Conservation (phyloP, 2,329 filamentous ascomycete species). For the Trichophyton mentagrophytes region DNA sequence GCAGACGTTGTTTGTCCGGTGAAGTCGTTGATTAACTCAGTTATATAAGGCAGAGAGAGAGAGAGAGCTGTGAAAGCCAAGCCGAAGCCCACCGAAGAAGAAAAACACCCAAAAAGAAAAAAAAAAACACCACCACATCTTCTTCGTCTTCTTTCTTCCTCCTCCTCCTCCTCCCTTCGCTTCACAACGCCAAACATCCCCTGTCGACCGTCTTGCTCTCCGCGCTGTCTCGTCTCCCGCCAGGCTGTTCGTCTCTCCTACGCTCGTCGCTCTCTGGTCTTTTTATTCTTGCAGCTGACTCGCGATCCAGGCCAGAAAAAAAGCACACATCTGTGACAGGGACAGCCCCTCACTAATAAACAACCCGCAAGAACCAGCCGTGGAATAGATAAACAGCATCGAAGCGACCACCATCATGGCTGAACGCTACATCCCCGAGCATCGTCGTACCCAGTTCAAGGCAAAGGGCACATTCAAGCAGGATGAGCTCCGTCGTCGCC, state of each 20-base stretch:
- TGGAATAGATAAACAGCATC: constrained; percentile 11
- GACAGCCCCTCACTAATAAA: not conserved
- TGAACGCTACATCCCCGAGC: constrained; percentile 98
- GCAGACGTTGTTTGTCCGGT: too few relatives aligned
- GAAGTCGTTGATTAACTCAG: too few relatives aligned
- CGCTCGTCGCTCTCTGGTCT: not conserved
- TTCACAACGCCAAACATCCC: too few relatives aligned
- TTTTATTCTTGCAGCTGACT: not conserved
- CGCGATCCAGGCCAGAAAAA: not conserved
- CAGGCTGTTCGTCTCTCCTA: not conserved
- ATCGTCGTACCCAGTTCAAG: constrained; percentile 99
- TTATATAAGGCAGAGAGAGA: too few relatives aligned
- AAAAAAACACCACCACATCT: not conserved
- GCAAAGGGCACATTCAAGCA: constrained; percentile 98
- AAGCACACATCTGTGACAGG: not conserved
- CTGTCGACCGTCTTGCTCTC: not conserved
- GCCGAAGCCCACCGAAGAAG: not conserved
- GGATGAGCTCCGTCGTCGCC: constrained; percentile 92
- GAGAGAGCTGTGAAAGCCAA: not conserved
- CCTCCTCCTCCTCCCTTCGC: too few relatives aligned
- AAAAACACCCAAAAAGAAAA: constrained; percentile 10
- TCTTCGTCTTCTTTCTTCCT: not conserved
- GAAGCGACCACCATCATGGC: constrained; percentile 54
- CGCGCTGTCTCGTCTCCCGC: not conserved
- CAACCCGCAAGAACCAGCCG: not conserved